Conservation (phyloP, 208 protist species). For the Blastocrithidia nonstop region DNA sequence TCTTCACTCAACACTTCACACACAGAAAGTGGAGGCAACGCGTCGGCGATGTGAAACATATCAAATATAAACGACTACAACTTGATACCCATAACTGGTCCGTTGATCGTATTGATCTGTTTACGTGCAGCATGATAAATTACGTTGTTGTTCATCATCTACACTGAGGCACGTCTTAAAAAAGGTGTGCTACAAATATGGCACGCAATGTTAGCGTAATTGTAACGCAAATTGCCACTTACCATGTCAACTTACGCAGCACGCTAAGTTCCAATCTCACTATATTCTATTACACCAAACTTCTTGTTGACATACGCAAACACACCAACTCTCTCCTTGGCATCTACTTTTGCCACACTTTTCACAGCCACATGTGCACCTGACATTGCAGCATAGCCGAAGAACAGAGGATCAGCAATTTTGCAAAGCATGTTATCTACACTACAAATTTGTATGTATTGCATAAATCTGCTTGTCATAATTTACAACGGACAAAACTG, state of each 20-base stretch:
- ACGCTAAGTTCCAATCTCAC: slow-evolving; percentile 85
- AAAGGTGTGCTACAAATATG: slow-evolving; percentile 86
- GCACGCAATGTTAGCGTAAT: slow-evolving; percentile 94
- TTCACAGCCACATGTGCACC: slow-evolving; percentile 86
- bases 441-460: slow-evolving; percentile 89
- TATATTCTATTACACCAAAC: slow-evolving; percentile 95
- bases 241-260: slow-evolving; percentile 21
- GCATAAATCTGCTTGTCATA: slow-evolving; percentile 72
- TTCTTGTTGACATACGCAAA: slow-evolving; percentile 68
- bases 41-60: slow-evolving; percentile 72
- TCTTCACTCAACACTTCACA: not conserved
- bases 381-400: slow-evolving; percentile 66
- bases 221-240: slow-evolving; percentile 84
- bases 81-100: slow-evolving; percentile 70
- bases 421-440: slow-evolving; percentile 96
- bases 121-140: slow-evolving; percentile 94
- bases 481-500: slow-evolving; percentile 72
- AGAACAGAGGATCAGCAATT: slow-evolving; percentile 89
- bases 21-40: slow-evolving; percentile 7
- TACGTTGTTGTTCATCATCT: slow-evolving; percentile 13
- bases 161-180: slow-evolving; percentile 28
- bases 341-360: slow-evolving; percentile 69
- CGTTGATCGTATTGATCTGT: slow-evolving; percentile 78
- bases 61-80: slow-evolving; percentile 98
- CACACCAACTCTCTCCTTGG: slow-evolving; percentile 92